Evolutionary conservation across 371 early-diverging fungal genomes (phyloP).

Genomic region (Umbelopsis sp.): DNA sequence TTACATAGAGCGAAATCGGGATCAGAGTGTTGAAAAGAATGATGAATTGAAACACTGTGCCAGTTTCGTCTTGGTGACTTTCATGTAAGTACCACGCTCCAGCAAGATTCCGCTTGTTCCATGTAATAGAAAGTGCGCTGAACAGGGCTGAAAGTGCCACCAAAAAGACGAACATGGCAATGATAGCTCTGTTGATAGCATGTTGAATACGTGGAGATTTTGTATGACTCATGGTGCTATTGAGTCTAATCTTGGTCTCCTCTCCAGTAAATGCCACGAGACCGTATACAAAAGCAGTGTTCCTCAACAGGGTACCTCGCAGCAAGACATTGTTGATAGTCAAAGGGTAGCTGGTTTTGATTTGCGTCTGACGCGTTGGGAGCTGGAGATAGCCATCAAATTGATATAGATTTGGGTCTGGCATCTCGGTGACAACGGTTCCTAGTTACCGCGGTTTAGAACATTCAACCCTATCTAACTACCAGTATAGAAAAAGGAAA

Average conservation of each 20-base stretch:
- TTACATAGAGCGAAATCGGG: slow-evolving; percentile 97
- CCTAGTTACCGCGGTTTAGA: slow-evolving; percentile 34
- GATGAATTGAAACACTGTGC: slow-evolving; percentile 27
- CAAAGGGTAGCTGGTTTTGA: slow-evolving; percentile 46
- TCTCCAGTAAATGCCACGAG: slow-evolving; percentile 86
- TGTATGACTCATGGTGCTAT: slow-evolving; percentile 88
- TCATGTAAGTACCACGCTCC: slow-evolving; percentile 41
- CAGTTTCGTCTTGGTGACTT: slow-evolving; percentile 29
- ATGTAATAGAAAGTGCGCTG: slow-evolving; percentile 61
- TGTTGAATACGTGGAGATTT: slow-evolving; percentile 95
- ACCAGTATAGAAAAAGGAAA: neutral
- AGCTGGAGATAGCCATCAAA: slow-evolving; percentile 68
- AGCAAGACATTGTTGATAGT: slow-evolving; percentile 78
- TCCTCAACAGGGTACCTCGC: slow-evolving; percentile 90
- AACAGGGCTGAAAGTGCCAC: slow-evolving; percentile 64
- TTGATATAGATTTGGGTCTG: slow-evolving; percentile 76
- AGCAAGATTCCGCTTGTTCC: slow-evolving; percentile 31
- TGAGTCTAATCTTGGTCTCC: slow-evolving; percentile 92
- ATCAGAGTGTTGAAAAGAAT: slow-evolving; percentile 59
- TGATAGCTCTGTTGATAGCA: slow-evolving; percentile 91
- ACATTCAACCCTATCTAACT: neutral
- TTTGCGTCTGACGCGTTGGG: slow-evolving; percentile 32
- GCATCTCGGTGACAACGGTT: slow-evolving; percentile 80
- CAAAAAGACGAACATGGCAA: slow-evolving; percentile 49
- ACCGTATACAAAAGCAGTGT: slow-evolving; percentile 86